These are phyloP conservation scores for Litsea cubeba DNA, from an alignment of 164 flowering plant species.

Conservation along the genomic window DNA sequence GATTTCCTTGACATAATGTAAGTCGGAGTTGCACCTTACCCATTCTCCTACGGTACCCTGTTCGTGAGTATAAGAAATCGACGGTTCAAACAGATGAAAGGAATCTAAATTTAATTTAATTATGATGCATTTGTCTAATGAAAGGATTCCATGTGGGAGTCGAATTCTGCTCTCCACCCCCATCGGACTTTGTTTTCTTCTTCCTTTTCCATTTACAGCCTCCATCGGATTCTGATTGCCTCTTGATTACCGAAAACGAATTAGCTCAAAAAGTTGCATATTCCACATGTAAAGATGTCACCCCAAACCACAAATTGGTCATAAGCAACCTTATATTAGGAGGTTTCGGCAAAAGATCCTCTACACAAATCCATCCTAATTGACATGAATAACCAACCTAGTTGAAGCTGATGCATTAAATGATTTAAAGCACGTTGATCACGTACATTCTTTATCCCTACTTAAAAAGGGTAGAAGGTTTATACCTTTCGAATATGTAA, in stretches of 20 bases:
- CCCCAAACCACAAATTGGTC: neutral
- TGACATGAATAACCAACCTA: too few relatives aligned
- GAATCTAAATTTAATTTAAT: neutral
- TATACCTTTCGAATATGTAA: slow-evolving; percentile 42
- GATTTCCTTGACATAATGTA: slow-evolving; percentile 11
- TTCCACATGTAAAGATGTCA: neutral
- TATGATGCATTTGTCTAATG: too few relatives aligned
- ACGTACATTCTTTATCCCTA: neutral
- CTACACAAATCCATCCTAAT: neutral
- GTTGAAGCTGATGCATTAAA: neutral
- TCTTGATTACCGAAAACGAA: neutral
- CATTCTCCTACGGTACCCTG: slow-evolving; percentile 24
- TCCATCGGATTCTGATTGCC: neutral
- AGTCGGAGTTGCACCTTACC: slow-evolving; percentile 22
- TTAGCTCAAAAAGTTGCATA: too few relatives aligned
- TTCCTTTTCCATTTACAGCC: neutral
- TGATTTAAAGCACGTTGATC: neutral
- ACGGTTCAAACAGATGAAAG: neutral
- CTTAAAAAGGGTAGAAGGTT: neutral
- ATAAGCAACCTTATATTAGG: too few relatives aligned
- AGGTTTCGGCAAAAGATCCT: neutral
- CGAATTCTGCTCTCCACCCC: neutral
- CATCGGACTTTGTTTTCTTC: neutral
- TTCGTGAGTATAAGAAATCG: neutral
- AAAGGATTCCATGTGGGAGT: neutral